Base-by-base conservation (phyloP, 2,329 filamentous ascomycete species). In the Paraphoma chrysanthemicola region DNA sequence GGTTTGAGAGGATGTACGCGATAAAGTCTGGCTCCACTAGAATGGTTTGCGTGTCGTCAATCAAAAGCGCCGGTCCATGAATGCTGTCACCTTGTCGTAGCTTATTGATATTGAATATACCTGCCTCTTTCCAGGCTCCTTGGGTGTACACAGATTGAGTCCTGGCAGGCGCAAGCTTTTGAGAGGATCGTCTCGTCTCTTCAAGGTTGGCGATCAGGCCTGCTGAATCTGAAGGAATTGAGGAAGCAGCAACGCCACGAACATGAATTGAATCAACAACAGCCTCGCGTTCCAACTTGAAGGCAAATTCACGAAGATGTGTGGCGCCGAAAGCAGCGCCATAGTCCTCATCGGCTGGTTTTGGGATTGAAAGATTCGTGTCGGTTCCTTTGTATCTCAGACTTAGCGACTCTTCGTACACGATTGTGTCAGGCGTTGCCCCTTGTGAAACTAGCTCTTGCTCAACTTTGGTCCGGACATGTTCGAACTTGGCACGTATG, bases 311-410 rank as follows among this genome's bases (percentile, higher is more conserved):
- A 69, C 93, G 92, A 48, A 91, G 87, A 72, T 96, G 92, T 64
- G 94, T 90, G 62, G 86, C 85, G 17, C 93, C 82, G 69, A 97
- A 96, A 0, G 90, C 91, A 60, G 87, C 84, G 3, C 88, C 91
- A 76, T 92, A 96, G 1, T 87, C 89, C 89, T 89, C 94, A 14
- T 89, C 94, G 14, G 88, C 83, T 11, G 85, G 86, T 73, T 88
- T 90, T 62, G 93, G 79, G 46, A 95, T 86, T 91, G 95, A 95
- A 46, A 96, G 81, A 0, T 91, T 90, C 7, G 91, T 93, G 71
- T 96, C 92, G 0, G 92, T 95, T 12, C 92, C 92, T 44, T 91
- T 85, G 69, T 96, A 96, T 58, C 92, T 83, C 91, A 96, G 93
- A 73, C 96, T 96, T 53, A 97, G 84, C 69, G 96, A 96, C 72